These are phyloP conservation scores for Pisolithus microcarpus DNA, from an alignment of 768 basidiomycete species.

Conservation along the genomic window DNA sequence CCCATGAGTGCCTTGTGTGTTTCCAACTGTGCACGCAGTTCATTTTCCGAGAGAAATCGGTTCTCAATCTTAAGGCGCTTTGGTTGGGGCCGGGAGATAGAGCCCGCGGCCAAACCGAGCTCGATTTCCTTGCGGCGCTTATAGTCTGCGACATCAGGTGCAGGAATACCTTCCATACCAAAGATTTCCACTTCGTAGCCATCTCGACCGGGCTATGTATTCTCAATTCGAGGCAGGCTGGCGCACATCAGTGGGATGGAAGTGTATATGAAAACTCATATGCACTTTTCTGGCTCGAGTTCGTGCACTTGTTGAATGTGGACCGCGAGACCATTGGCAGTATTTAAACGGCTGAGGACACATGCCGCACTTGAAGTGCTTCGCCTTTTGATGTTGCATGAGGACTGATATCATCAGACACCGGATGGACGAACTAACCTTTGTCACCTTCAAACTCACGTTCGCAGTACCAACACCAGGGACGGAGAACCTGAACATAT, in stretches of 20 bases:
- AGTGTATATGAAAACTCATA: constrained; percentile 5
- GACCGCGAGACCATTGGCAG: constrained; percentile 94
- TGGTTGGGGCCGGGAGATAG: constrained; percentile 71
- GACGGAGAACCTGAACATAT: constrained; percentile 58
- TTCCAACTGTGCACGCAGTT: constrained; percentile 76
- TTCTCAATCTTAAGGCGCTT: constrained; percentile 82
- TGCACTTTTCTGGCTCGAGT: constrained; percentile 80
- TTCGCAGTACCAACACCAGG: constrained; percentile 99
- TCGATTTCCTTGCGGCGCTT: constrained; percentile 94
- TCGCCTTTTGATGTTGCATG: constrained; percentile 99
- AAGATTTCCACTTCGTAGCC: constrained; percentile 99
- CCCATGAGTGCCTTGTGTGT: constrained; percentile 94
- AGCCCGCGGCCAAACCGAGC: constrained; percentile 74
- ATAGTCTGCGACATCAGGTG: constrained; percentile 91
- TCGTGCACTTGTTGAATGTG: constrained; percentile 99
- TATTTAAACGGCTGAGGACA: constrained; percentile 94
- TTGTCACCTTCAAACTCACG: constrained; percentile 99
- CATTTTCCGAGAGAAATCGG: constrained; percentile 69
- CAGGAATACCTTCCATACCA: constrained; percentile 98
- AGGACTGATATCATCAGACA: constrained; percentile 50
- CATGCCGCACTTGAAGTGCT: constrained; percentile 97
- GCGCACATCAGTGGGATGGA: neutral
- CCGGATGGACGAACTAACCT: constrained; percentile 40
- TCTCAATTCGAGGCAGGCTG: constrained; percentile 85
- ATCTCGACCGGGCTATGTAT: constrained; percentile 92